Evolutionary conservation across 148 eudicot species (phyloP).

Genomic region (Camellia japonica): DNA sequence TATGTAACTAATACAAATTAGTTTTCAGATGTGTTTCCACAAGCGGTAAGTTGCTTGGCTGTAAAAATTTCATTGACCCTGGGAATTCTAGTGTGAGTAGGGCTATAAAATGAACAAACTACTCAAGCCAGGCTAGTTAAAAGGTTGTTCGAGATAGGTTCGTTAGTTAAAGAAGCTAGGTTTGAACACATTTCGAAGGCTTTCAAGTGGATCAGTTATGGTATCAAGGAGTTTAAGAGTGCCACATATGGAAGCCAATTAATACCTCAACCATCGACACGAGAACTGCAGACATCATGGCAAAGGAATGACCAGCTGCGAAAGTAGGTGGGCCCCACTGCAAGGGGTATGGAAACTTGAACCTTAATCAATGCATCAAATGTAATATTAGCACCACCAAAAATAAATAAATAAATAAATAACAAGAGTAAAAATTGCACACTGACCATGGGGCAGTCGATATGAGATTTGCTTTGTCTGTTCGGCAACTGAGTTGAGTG

Average conservation of each 20-base stretch:
- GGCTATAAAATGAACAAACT: too few relatives aligned
- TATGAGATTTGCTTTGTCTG: constrained; percentile 82
- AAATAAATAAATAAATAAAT: neutral
- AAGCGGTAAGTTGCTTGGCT: neutral
- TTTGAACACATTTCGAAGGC: too few relatives aligned
- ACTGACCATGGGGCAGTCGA: constrained; percentile 90
- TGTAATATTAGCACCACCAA: constrained; percentile 5
- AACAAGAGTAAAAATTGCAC: neutral
- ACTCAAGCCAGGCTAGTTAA: too few relatives aligned
- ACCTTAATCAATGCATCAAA: constrained; percentile 42
- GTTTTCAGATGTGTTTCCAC: neutral
- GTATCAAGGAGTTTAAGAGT: neutral
- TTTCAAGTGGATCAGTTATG: too few relatives aligned
- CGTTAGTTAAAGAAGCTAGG: too few relatives aligned
- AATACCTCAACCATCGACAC: constrained; percentile 98
- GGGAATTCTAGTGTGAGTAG: too few relatives aligned
- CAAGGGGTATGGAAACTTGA: constrained; percentile 93
- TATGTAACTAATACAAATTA: neutral
- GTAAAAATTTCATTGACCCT: neutral
- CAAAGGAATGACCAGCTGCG: constrained; percentile 84
- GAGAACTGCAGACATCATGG: constrained; percentile 98
- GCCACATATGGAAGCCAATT: neutral
- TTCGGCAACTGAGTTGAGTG: constrained; percentile 87
- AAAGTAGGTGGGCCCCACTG: constrained; percentile 99
- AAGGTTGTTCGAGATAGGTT: too few relatives aligned